These are phyloP conservation scores for Talaromyces albobiverticillius DNA, from an alignment of 2,329 filamentous ascomycete species.

Conservation along the genomic window DNA sequence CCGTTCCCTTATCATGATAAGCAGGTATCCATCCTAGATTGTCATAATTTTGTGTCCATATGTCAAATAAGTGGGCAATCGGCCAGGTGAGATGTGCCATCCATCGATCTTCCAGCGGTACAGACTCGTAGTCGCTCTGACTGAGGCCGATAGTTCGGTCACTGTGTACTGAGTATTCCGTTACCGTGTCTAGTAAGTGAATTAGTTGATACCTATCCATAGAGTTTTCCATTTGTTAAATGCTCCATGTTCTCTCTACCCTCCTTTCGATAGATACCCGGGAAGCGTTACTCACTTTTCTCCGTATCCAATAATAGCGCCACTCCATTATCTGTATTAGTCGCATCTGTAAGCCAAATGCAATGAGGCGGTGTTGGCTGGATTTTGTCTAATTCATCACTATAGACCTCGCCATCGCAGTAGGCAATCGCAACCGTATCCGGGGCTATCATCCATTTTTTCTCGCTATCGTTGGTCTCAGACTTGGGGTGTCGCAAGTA, in stretches of 20 bases:
- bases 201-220: not conserved
- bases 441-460: slow-evolving; percentile 11
- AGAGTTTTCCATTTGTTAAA: too few species aligned
- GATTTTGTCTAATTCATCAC: slow-evolving; percentile 6
- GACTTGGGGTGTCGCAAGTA: not conserved
- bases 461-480: not conserved
- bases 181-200: slow-evolving; percentile 5
- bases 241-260: too few species aligned
- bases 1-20: not conserved
- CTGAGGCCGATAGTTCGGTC: slow-evolving; percentile 5
- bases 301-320: slow-evolving; percentile 8
- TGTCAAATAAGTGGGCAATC: not conserved
- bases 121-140: not conserved
- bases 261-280: not conserved
- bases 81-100: slow-evolving; percentile 10
- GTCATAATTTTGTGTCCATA: slow-evolving; percentile 7
- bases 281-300: not conserved
- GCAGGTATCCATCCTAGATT: slow-evolving; percentile 8
- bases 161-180: slow-evolving; percentile 8
- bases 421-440: slow-evolving; percentile 7
- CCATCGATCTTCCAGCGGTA: slow-evolving; percentile 11
- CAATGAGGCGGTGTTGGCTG: slow-evolving; percentile 14
- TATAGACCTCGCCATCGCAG: slow-evolving; percentile 10
- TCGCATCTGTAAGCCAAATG: slow-evolving; percentile 8
- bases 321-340: not conserved